Evolutionary conservation across 257 asterid species (phyloP), one percentile per base, ranked within the genome.

Genomic region (Jasminum sambac): DNA sequence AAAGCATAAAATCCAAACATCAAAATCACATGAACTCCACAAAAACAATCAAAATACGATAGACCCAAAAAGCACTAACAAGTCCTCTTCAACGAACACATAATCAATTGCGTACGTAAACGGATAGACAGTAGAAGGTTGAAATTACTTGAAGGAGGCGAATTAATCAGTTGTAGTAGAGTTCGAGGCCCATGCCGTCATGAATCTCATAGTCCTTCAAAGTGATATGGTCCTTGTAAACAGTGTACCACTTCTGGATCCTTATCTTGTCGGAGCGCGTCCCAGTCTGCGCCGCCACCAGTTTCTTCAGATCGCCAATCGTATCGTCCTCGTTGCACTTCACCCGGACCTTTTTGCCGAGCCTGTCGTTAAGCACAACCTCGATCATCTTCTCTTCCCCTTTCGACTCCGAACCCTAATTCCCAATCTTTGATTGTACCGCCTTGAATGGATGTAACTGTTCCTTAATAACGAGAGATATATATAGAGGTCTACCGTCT

Each of bases 261-360:
- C 97, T 83, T 72, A 90, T 90, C 83, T 90, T 90, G 63, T 90
- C 96, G 65, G 96, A 80, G 41, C 92, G 86, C 1, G 97, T 90
- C 0, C 97, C 96, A 0, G 97, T 90, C 81, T 90, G 96, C 30
- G 97, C 96, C 16, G 97, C 95, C 58, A 90, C 97, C 17, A 90
- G 88, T 88, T 90, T 90, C 90, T 90, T 90, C 62, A 90, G 84
- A 69, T 90, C 95, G 21, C 97, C 97, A 71, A 90, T 90, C 6
- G 97, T 90, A 81, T 90, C 97, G 44, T 90, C 97, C 3, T 90
- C 96, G 87, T 90, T 90, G 88, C 96, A 88, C 90, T 90, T 90
- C 67, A 90, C 97, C 0, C 97, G 77, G 1, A 90, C 96, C 85
- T 90, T 90, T 95, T 89, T 90, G 76, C 97, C 96, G 67, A 90